These are phyloP conservation scores for Fusarium multiceps DNA, from an alignment of 2,329 filamentous ascomycete species.

Conservation along the genomic window DNA sequence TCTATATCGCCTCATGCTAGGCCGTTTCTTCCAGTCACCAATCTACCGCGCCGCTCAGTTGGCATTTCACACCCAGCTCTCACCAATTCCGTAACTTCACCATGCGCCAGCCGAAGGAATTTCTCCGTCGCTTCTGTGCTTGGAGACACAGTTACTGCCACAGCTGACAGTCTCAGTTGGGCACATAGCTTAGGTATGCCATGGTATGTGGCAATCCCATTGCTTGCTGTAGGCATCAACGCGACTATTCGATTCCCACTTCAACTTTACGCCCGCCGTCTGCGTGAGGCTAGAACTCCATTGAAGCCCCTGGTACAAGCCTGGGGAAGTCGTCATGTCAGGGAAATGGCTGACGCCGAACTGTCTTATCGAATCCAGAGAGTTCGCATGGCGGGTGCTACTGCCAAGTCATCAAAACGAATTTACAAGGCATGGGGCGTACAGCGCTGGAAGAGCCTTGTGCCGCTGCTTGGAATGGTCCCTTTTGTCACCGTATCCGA, in stretches of 20 bases:
- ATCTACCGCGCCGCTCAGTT: slow-evolving; percentile 7
- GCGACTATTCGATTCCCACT: slow-evolving; percentile 60
- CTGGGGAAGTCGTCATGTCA: slow-evolving; percentile 48
- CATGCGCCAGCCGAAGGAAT: slow-evolving; percentile 38
- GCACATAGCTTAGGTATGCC: slow-evolving; percentile 60
- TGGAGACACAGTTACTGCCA: slow-evolving; percentile 51
- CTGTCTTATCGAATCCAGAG: slow-evolving; percentile 36
- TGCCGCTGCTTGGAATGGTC: slow-evolving; percentile 55
- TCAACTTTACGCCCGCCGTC: slow-evolving; percentile 53
- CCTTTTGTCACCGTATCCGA: slow-evolving; percentile 65
- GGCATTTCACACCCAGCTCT: slow-evolving; percentile 8
- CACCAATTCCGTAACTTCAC: slow-evolving; percentile 4
- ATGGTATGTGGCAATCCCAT: slow-evolving; percentile 66
- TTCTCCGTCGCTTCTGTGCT: slow-evolving; percentile 52
- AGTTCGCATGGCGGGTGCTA: slow-evolving; percentile 42
- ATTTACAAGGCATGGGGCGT: slow-evolving; percentile 56
- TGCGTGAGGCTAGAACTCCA: slow-evolving; percentile 47
- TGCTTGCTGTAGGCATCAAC: slow-evolving; percentile 61
- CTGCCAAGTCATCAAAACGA: slow-evolving; percentile 47
- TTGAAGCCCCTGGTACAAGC: slow-evolving; percentile 49
- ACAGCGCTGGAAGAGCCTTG: slow-evolving; percentile 60
- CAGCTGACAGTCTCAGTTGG: slow-evolving; percentile 57
- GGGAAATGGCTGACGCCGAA: slow-evolving; percentile 3
- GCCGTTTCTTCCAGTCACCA: slow-evolving; percentile 12
- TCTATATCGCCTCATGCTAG: slow-evolving; percentile 25